These are phyloP conservation scores for Lasiosphaeriaceae sp. DNA, from an alignment of 495 filamentous ascomycete species.

Conservation along the genomic window DNA sequence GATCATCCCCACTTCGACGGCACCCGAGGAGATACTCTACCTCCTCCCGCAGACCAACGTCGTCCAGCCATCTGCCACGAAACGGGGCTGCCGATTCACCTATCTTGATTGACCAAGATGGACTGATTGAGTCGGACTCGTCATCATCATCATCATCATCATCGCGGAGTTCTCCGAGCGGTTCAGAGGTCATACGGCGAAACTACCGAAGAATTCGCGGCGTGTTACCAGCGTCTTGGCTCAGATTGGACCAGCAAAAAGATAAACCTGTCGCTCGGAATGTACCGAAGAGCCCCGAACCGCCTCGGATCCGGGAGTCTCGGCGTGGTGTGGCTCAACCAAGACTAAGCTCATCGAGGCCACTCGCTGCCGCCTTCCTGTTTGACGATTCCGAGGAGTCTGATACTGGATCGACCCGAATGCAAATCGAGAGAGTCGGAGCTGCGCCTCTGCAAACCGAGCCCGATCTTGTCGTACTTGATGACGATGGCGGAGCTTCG, in stretches of 20 bases:
- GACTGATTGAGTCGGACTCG: constrained; percentile 17
- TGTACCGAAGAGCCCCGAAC: constrained; percentile 39
- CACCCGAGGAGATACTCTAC: not conserved
- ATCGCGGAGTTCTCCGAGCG: constrained; percentile 30
- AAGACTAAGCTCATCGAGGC: constrained; percentile 24
- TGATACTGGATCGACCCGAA: constrained; percentile 20
- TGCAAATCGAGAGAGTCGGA: not conserved
- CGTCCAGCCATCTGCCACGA: not conserved
- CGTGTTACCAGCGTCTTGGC: constrained; percentile 87
- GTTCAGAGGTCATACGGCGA: constrained; percentile 39
- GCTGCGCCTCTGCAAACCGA: not conserved
- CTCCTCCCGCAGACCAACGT: not conserved
- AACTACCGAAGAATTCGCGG: constrained; percentile 62
- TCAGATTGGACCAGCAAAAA: constrained; percentile 61
- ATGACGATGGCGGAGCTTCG: constrained; percentile 35
- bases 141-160: constrained; percentile 3
- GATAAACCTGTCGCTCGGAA: constrained; percentile 22
- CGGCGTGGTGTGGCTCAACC: constrained; percentile 56
- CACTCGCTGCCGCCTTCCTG: constrained; percentile 24
- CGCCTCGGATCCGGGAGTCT: constrained; percentile 23
- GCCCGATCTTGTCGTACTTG: constrained; percentile 6
- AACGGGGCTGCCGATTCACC: constrained; percentile 1
- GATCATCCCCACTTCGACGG: not conserved
- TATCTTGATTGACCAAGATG: constrained; percentile 17
- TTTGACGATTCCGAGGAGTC: constrained; percentile 49